Evolutionary conservation across 352 stramenopile genomes (phyloP).

Genomic region (Phytophthora pluvialis): DNA sequence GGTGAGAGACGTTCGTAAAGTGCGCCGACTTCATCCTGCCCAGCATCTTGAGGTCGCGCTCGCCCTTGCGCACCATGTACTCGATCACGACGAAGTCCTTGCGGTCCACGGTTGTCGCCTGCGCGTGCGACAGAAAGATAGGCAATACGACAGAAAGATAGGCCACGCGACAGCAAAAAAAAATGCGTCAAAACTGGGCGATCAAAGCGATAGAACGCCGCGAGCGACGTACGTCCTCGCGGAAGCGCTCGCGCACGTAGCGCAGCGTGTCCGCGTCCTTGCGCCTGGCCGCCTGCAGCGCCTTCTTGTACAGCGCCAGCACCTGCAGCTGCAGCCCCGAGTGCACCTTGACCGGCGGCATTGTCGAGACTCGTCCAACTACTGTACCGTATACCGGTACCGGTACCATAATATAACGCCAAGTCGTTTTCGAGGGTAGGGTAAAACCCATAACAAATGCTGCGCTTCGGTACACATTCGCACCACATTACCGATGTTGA

Average conservation of each 20-base stretch:
- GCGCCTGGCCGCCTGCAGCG: constrained; percentile 53
- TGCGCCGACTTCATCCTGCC: constrained; percentile 67
- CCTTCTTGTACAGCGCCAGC: constrained; percentile 72
- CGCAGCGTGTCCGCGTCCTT: constrained; percentile 56
- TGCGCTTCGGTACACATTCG: no score
- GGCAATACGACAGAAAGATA: neutral
- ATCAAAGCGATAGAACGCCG: constrained; percentile 3
- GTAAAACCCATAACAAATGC: no score
- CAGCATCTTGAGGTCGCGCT: constrained; percentile 86
- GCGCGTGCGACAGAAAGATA: neutral
- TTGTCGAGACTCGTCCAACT: no score
- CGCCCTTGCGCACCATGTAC: constrained; percentile 85
- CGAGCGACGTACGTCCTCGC: constrained; percentile 57
- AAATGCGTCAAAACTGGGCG: neutral
- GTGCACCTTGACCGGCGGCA: no score
- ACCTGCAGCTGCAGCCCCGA: constrained; percentile 86
- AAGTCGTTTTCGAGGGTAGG: no score
- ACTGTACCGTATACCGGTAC: no score
- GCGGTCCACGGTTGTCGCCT: constrained; percentile 63
- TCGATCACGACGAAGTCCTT: constrained; percentile 87
- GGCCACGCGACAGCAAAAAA: no score
- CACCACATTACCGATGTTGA: no score
- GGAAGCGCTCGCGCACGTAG: constrained; percentile 84
- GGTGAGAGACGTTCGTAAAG: constrained; percentile 49
- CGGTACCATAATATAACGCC: no score